Evolutionary conservation across 2,329 filamentous ascomycete genomes (phyloP).

Genomic region (Fusarium napiforme): DNA sequence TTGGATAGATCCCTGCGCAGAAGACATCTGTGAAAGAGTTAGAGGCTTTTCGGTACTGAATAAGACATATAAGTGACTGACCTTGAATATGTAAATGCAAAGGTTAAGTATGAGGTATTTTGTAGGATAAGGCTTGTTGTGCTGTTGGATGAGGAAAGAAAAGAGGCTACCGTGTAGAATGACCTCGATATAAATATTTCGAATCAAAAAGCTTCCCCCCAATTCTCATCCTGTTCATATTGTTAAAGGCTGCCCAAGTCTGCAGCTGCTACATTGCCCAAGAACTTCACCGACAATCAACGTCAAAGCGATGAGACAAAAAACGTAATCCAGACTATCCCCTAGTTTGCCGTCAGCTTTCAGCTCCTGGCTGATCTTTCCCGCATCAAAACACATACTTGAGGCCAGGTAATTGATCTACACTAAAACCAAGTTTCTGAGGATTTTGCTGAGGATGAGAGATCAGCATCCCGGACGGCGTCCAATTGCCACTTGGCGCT

Average conservation of each 20-base stretch:
- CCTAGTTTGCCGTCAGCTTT: background rate
- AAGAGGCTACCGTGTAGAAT: background rate
- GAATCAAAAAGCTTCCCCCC: accelerated
- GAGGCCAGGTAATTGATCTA: background rate
- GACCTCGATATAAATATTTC: background rate
- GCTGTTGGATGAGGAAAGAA: background rate
- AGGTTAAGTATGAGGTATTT: too few species aligned
- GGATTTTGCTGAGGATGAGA: background rate
- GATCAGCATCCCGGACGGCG: too few species aligned
- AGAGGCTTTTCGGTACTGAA: background rate
- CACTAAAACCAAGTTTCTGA: background rate
- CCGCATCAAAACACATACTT: too few species aligned
- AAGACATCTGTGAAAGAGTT: background rate
- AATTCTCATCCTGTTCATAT: too few species aligned
- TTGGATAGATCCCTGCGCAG: background rate
- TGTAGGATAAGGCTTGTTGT: background rate
- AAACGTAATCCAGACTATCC: too few species aligned
- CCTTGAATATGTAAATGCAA: background rate
- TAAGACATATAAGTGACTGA: accelerated
- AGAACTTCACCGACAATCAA: too few species aligned
- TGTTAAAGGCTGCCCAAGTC: background rate
- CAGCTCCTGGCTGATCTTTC: background rate
- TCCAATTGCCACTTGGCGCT: background rate
- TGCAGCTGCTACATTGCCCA: background rate
- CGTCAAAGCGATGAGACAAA: background rate